Evolutionary conservation across 768 basidiomycete genomes (phyloP), one percentile per base, ranked within the genome.

Genomic region (Tylopilus subfusipes): DNA sequence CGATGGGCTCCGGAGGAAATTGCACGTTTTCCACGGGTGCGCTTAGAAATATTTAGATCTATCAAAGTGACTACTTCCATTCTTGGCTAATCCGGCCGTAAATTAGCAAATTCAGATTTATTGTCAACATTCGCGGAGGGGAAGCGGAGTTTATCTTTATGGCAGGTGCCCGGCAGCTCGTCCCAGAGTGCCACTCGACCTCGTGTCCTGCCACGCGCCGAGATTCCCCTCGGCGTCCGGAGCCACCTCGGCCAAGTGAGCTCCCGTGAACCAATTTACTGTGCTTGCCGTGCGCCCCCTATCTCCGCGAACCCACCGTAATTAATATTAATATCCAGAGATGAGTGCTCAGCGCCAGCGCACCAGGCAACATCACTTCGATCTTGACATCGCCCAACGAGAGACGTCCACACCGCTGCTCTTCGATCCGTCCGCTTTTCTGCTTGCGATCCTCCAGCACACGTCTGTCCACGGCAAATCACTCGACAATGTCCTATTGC

Each of bases 81-180:
- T 70, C 52, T 59, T 19, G 55, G 71, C 12, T 54, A 57, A 53
- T 58, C 44, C 54, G 56, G 58, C 30, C 46, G 43, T 60, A 55
- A 43, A 50, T 54, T 60, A 43, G 38, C 53, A 57, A 63, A 52
- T 62, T 56, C 39, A 42, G 9, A 40, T 22, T 31, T 48, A 48
- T 52, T 36, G 18, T n/a, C 25, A 58, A 57, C 34, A 3, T 29
- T 67, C 67, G 67, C 67, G 60, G 67, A 33, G 55, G 63, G 55
- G 24, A 63, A 63, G 57, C 63, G 55, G 65, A 56, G 55, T 51
- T 0, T 0, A 22, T 1, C 25, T 11, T 46, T 16, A 2, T 8
- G 53, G 55, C 43, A 47, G n/a, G 0, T 29, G 19, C 40, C 25
- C 63, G 64, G 58, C 48, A 54, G 48, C 22, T 55, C n/a, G n/a